Conservation (phyloP, 139 green algal species). For the Micractinium conductrix region DNA sequence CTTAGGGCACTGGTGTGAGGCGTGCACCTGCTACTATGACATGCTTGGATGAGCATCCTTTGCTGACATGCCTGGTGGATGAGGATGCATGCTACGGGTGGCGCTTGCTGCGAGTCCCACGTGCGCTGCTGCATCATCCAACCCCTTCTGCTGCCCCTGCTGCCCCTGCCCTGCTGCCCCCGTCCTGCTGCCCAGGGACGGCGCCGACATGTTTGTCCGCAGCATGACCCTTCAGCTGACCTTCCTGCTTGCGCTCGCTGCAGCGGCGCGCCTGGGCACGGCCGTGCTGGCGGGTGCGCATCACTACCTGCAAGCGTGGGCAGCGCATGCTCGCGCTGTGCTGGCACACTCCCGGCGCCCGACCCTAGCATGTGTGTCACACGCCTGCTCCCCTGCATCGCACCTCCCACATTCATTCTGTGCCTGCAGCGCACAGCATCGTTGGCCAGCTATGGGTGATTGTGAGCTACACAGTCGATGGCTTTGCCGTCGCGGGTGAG, state of each 20-base stretch:
- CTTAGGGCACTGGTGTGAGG: no score
- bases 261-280: constrained; percentile 56
- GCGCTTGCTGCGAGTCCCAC: background rate
- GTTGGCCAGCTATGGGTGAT: constrained; percentile 75
- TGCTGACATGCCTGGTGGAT: no score
- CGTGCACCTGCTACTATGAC: no score
- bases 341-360: no score
- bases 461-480: constrained; percentile 68
- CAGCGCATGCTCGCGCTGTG: no score
- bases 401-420: no score
- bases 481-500: constrained; percentile 76
- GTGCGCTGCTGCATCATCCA: no score
- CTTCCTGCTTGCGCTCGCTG: constrained; percentile 65
- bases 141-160: background rate
- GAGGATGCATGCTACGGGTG: background rate
- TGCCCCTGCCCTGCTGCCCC: background rate
- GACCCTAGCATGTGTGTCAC: no score
- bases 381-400: no score
- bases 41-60: no score
- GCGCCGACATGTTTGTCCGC: constrained; percentile 67
- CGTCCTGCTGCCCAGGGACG: constrained; percentile 54
- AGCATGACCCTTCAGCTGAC: constrained; percentile 58
- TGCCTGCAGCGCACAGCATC: constrained; percentile 60
- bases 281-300: constrained; percentile 27
- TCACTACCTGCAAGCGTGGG: no score